These are phyloP conservation scores for Protostelium mycophagum DNA, from an alignment of 78 protist species.

Conservation along the genomic window DNA sequence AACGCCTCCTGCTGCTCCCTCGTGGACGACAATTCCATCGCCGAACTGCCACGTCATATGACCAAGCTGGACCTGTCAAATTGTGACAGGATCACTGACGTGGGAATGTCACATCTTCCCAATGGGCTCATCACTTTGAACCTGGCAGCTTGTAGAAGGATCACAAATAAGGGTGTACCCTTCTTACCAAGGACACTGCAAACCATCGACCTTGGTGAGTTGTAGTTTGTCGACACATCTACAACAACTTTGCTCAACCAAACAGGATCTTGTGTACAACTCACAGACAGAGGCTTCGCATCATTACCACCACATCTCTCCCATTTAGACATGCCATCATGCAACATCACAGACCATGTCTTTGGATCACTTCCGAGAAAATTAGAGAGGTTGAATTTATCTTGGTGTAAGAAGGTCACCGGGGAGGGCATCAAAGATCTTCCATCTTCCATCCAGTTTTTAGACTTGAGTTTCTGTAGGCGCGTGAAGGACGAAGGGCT, in stretches of 20 bases:
- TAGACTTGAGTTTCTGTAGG: not conserved
- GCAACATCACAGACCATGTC: not conserved
- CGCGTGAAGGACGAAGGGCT: not conserved
- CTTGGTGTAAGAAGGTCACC: not conserved
- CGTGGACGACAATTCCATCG: not conserved
- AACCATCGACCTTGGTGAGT: not conserved
- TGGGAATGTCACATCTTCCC: not conserved
- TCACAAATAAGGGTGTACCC: not conserved
- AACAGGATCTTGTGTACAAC: not conserved
- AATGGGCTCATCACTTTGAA: not conserved
- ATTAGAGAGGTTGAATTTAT: not conserved
- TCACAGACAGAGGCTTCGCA: not conserved
- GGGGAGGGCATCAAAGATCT: not conserved
- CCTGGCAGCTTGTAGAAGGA: not conserved
- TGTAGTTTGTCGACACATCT: too few relatives aligned
- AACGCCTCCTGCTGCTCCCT: slow-evolving; percentile 1
- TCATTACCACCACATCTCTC: not conserved
- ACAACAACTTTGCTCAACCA: not conserved
- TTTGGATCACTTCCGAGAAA: not conserved
- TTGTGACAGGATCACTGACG: not conserved
- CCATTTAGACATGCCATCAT: not conserved
- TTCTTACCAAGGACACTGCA: not conserved
- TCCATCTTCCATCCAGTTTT: not conserved
- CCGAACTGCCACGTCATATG: not conserved
- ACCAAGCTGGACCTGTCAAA: not conserved